These are phyloP conservation scores for Sungouiella thailandica DNA, from an alignment of 805 yeast species.

Conservation along the genomic window DNA sequence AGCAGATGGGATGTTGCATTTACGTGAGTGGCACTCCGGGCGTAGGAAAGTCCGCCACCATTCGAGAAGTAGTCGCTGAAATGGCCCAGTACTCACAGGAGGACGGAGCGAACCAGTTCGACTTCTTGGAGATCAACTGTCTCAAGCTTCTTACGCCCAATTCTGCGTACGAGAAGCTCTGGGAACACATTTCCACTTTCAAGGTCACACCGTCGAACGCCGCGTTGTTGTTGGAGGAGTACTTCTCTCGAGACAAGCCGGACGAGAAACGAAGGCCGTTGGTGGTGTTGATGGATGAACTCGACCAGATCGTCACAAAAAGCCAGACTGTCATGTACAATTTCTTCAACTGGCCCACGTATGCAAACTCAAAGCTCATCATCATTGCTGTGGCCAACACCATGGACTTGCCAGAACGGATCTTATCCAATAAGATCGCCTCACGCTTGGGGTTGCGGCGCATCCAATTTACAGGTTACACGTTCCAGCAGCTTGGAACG, in stretches of 20 bases:
- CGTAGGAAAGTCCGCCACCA: slow-evolving; percentile 93
- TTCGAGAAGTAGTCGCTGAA: slow-evolving; percentile 72
- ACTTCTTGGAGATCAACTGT: slow-evolving; percentile 86
- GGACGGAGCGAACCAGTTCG: slow-evolving; percentile 43
- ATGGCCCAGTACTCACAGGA: slow-evolving; percentile 35
- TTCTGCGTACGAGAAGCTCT: slow-evolving; percentile 74
- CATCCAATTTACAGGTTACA: slow-evolving; percentile 84
- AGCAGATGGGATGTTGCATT: slow-evolving; percentile 73
- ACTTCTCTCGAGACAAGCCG: slow-evolving; percentile 41
- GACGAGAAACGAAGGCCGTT: slow-evolving; percentile 43
- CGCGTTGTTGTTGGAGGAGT: slow-evolving; percentile 61
- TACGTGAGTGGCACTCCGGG: slow-evolving; percentile 98
- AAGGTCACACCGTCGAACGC: slow-evolving; percentile 61
- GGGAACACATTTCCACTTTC: slow-evolving; percentile 65
- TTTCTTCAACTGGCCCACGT: slow-evolving; percentile 96
- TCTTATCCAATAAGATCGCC: slow-evolving; percentile 80
- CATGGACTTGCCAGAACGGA: slow-evolving; percentile 93
- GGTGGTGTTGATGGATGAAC: slow-evolving; percentile 82
- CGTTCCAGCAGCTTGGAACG: slow-evolving; percentile 66
- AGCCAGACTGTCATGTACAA: slow-evolving; percentile 88
- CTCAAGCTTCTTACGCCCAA: slow-evolving; percentile 76
- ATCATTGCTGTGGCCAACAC: slow-evolving; percentile 95
- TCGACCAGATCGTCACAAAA: slow-evolving; percentile 84
- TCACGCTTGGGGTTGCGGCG: slow-evolving; percentile 87
- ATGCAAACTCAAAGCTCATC: slow-evolving; percentile 68